Percentiles rank a stretch among this genome's conserved stretches.
phyloP scores from a whole-genome alignment of 208 protist genomes.

The Wallacemonas sp. region DNA sequence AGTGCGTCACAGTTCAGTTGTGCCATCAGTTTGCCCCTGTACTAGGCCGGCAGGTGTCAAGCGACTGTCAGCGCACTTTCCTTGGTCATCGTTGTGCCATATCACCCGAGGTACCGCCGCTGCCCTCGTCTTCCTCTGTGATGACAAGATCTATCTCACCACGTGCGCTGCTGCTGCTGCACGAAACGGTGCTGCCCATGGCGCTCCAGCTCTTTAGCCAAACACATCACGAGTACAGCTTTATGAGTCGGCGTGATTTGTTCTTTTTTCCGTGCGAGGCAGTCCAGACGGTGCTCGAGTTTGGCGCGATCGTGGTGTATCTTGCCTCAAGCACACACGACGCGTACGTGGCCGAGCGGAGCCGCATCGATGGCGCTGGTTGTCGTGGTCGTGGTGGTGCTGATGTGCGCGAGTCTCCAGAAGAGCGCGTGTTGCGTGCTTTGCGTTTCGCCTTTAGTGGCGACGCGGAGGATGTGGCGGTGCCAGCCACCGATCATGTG shows the following conservation, averaged over 20 bases:
- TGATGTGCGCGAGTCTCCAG: too few relatives aligned
- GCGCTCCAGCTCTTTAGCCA: conserved; percentile 46
- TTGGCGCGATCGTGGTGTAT: conserved; percentile 66
- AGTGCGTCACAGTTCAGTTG: conserved; percentile 48
- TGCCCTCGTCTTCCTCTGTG: background rate
- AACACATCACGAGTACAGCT: conserved; percentile 57
- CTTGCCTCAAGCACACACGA: conserved; percentile 41
- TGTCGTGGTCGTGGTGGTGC: too few relatives aligned
- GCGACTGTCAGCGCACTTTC: conserved; percentile 20
- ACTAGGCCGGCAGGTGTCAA: conserved; percentile 39
- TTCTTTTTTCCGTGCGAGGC: conserved; percentile 54
- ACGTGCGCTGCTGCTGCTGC: conserved; percentile 37
- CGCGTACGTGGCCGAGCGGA: conserved; percentile 19
- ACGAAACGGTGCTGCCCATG: conserved; percentile 60
- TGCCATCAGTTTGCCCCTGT: conserved; percentile 36
- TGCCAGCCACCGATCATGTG: background rate
- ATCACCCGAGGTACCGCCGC: too few relatives aligned
- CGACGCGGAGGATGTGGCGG: background rate
- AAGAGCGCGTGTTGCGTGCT: background rate
- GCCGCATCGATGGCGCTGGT: background rate
- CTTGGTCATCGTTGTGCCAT: too few relatives aligned
- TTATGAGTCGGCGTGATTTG: conserved; percentile 66
- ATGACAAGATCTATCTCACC: conserved; percentile 29
- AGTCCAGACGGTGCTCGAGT: conserved; percentile 60
- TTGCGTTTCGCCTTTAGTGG: conserved; percentile 4